Evolutionary conservation across 2,329 filamentous ascomycete species (phyloP).

Genomic region (Talaromyces sp.): DNA sequence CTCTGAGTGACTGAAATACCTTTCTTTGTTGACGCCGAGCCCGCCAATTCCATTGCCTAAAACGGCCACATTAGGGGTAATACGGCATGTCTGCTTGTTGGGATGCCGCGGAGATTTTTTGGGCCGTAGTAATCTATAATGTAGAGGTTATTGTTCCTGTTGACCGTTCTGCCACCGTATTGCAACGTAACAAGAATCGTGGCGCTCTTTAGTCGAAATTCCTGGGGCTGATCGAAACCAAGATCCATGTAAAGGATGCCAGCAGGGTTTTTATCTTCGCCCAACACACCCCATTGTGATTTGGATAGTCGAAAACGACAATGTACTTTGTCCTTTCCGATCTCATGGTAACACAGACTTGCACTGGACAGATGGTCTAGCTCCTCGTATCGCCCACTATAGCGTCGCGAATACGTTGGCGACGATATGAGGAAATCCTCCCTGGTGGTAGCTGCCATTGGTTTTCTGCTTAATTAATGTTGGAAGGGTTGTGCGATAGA

Average conservation of each 20-base stretch:
- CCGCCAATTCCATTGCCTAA: slow-evolving; percentile 15
- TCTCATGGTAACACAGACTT: slow-evolving; percentile 11
- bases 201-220: slow-evolving; percentile 13
- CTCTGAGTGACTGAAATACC: slow-evolving; percentile 4
- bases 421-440: too few relatives aligned
- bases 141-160: slow-evolving; percentile 2
- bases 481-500: too few relatives aligned
- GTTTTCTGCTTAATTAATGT: too few relatives aligned
- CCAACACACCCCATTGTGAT: slow-evolving; percentile 13
- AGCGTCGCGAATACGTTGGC: slow-evolving; percentile 7
- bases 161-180: neutral
- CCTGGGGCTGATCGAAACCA: slow-evolving; percentile 15
- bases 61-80: slow-evolving; percentile 15
- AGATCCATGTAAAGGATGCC: slow-evolving; percentile 17
- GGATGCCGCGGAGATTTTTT: slow-evolving; percentile 14
- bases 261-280: neutral
- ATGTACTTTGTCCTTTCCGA: slow-evolving; percentile 12
- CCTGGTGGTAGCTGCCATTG: too few relatives aligned
- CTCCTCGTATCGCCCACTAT: neutral
- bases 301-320: slow-evolving; percentile 13
- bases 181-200: slow-evolving; percentile 12
- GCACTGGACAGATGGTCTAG: slow-evolving; percentile 10
- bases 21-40: slow-evolving; percentile 12
- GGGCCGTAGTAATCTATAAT: slow-evolving; percentile 18
- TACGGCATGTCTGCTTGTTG: slow-evolving; percentile 10